A percentile compares a stretch with the other conserved stretches of the same genome.
Conservation (phyloP, 192 early-diverging fungal species). For the Ramicandelaber brevisporus region DNA sequence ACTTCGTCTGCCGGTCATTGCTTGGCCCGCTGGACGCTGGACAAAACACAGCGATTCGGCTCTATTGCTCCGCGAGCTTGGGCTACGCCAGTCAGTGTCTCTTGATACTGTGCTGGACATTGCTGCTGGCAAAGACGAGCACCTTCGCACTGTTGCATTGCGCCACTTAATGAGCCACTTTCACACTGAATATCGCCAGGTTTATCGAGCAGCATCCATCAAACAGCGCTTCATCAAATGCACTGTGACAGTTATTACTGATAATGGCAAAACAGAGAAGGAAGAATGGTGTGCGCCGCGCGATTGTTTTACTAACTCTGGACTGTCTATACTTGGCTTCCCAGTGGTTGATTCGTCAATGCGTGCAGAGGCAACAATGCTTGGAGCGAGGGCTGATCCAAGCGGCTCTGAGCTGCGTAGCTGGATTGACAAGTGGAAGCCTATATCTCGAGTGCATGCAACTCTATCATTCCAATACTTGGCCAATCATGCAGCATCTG, state of each 20-base stretch:
- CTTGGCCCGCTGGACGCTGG: conserved; percentile 35
- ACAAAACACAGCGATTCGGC: conserved; percentile 7
- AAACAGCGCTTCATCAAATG: conserved; percentile 35
- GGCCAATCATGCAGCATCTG: too few species aligned
- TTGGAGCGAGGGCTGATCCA: conserved; percentile 41
- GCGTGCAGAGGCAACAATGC: conserved; percentile 18
- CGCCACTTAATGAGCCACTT: conserved; percentile 45
- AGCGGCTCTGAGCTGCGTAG: conserved; percentile 8
- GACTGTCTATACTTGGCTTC: conserved; percentile 34
- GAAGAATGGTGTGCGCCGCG: too few species aligned
- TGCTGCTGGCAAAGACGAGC: too few species aligned
- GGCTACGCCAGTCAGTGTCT: conserved; percentile 15
- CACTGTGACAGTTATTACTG: too few species aligned
- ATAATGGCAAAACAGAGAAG: too few species aligned
- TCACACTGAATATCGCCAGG: conserved; percentile 19
- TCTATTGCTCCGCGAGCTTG: conserved; percentile 9
- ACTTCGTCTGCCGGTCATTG: conserved; percentile 36
- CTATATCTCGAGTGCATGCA: conserved; percentile 12
- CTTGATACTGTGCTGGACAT: conserved; percentile 11
- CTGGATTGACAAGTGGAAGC: conserved; percentile 9
- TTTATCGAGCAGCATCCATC: conserved; percentile 21
- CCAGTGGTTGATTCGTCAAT: conserved; percentile 27
- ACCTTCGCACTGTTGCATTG: conserved; percentile 26
- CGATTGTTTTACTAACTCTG: conserved; percentile 35
- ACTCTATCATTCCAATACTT: conserved; percentile 37